A percentile compares a stretch with the other conserved stretches of the same genome.
Evolutionary conservation across 306 rosid genomes (phyloP).

Genomic region (Pueraria montana): DNA sequence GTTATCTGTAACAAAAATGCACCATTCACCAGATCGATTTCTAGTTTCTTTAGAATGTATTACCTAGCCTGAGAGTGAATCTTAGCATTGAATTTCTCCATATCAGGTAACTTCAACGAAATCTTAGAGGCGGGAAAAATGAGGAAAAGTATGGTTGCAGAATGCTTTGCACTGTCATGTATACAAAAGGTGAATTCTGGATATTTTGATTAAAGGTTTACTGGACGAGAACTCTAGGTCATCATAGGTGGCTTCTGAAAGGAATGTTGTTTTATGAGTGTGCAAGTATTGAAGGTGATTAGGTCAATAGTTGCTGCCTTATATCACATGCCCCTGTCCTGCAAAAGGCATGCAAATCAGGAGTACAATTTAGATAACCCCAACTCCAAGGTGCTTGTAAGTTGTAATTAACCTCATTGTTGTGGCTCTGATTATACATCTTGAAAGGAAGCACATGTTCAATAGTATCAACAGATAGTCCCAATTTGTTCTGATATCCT

Average conservation of each 20-base stretch:
- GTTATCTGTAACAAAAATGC: constrained; percentile 40
- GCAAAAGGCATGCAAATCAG: constrained; percentile 44
- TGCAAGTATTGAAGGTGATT: constrained; percentile 36
- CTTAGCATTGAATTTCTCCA: constrained; percentile 46
- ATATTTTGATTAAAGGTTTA: constrained; percentile 21
- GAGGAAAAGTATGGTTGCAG: neutral
- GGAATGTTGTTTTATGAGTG: constrained; percentile 16
- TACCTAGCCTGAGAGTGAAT: constrained; percentile 11
- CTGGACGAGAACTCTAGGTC: constrained; percentile 11
- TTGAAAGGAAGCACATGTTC: neutral
- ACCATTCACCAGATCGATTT: constrained; percentile 3
- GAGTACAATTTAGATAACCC: constrained; percentile 35
- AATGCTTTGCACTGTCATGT: constrained; percentile 33
- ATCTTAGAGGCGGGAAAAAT: neutral
- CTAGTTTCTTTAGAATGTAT: constrained; percentile 27
- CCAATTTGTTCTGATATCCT: constrained; percentile 41
- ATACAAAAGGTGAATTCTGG: constrained; percentile 30
- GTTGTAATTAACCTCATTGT: constrained; percentile 38
- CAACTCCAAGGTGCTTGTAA: constrained; percentile 17
- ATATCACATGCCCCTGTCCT: constrained; percentile 3
- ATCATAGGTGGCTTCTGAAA: constrained; percentile 34
- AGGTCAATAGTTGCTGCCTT: constrained; percentile 14
- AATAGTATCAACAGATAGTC: constrained; percentile 27
- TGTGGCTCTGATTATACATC: constrained; percentile 14
- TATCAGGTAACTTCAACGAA: constrained; percentile 28